Base-by-base conservation (phyloP, 2,329 filamentous ascomycete species). In the Exophiala lecanii-corni region DNA sequence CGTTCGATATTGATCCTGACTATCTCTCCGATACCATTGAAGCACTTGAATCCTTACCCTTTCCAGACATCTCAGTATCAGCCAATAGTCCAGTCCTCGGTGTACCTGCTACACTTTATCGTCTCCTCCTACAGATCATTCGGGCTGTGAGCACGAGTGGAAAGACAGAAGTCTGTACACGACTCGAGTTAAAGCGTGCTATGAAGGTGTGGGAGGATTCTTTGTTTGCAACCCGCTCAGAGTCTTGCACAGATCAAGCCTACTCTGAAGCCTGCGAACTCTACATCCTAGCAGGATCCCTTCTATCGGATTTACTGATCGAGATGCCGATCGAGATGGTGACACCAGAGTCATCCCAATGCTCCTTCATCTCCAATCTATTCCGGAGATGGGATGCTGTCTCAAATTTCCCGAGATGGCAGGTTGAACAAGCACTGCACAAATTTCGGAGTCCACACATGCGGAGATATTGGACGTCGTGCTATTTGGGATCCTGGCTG, bases 11-110 rank as follows among this genome's bases (percentile, higher is more conserved):
- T 9, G 32, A 42, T 16, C 12, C 12, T 9, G 4, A 5, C n/a
- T 36, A 36, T 13, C 23, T 42, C 3, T 7, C 19, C 9, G 10
- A 9, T 4, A 36, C 39, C 5, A 4, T 16, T 6, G 15, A 42
- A 17, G 3, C 28, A 1, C 32, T 42, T n/a, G 20, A 36, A 9
- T 30, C 9, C 12, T 18, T 6, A 12, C 13, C 13, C 6, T 42
- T 10, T 25, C 7, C 12, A 5, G 31, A 42, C 9, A 4, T 20
- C 12, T n/a, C 20, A 2, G 18, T 10, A 18, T 5, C 21, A 3
- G 31, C 39, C 13, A 42, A 36, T 7, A 42, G 32, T 30, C 39
- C 31, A 3, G 39, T 42, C 9, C 10, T 42, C 9, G 39, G 39
- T 18, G 39, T 17, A 7, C 39, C 39, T 2, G 7, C 19, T n/a